These are phyloP conservation scores for Candida lessepsii DNA, from an alignment of 805 yeast species.

Conservation along the genomic window DNA sequence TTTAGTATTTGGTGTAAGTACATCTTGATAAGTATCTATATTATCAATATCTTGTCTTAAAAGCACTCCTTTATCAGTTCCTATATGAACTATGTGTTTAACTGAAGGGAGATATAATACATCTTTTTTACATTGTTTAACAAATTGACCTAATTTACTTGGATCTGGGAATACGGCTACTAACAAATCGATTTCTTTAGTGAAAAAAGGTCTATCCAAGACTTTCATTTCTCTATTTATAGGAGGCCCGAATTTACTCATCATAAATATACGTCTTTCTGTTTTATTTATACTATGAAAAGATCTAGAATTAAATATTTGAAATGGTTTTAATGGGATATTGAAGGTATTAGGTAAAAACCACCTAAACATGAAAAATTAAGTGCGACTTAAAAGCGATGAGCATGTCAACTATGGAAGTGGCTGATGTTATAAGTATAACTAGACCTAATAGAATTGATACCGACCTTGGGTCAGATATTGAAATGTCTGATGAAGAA, in stretches of 20 bases:
- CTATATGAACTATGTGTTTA: constrained; percentile 56
- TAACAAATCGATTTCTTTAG: constrained; percentile 54
- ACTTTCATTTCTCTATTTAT: constrained; percentile 59
- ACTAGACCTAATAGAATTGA: constrained; percentile 25
- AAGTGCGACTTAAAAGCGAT: constrained; percentile 8
- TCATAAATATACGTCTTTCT: constrained; percentile 27
- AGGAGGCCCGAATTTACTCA: constrained; percentile 56
- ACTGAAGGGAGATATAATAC: constrained; percentile 69
- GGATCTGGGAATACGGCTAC: constrained; percentile 74
- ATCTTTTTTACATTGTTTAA: constrained; percentile 56
- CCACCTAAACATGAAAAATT: constrained; percentile 11
- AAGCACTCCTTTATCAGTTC: constrained; percentile 50
- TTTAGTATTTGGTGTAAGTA: constrained; percentile 42
- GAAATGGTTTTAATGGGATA: neutral
- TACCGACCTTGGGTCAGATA: constrained; percentile 30
- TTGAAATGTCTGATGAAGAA: constrained; percentile 42
- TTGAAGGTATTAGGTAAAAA: constrained; percentile 5
- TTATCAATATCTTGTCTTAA: constrained; percentile 45
- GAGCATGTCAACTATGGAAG: constrained; percentile 11
- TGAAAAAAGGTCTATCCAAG: constrained; percentile 67
- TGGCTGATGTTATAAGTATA: constrained; percentile 37
- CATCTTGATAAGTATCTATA: constrained; percentile 14
- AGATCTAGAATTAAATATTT: neutral
- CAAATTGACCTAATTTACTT: constrained; percentile 54
- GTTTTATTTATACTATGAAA: constrained; percentile 23